phyloP scores from a whole-genome alignment of 2,329 filamentous ascomycete genomes.

The Thielaviopsis euricoi region DNA sequence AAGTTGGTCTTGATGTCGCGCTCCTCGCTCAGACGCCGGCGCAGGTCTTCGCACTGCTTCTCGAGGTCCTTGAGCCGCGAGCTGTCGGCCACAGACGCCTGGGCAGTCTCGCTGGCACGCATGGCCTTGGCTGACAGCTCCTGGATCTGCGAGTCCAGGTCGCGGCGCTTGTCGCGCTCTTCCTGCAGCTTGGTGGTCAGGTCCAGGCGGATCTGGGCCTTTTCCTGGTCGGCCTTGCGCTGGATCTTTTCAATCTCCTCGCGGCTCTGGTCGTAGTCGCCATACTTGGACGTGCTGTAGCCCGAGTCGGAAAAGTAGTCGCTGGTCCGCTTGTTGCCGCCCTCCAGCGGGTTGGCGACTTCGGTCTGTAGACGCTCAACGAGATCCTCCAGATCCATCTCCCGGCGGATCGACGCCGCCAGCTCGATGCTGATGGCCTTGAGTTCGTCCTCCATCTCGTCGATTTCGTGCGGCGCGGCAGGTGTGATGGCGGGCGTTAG shows the following conservation, averaged over 20 bases:
- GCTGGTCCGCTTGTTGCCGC: conserved; percentile 60
- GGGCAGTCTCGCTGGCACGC: conserved; percentile 36
- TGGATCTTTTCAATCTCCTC: conserved; percentile 71
- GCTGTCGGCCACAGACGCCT: conserved; percentile 38
- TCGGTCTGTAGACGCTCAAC: conserved; percentile 80
- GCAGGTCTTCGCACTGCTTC: conserved; percentile 61
- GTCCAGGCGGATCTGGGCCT: conserved; percentile 70
- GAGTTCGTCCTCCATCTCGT: conserved; percentile 87
- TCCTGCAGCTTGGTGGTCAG: conserved; percentile 76
- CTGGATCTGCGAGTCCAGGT: conserved; percentile 70
- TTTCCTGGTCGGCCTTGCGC: conserved; percentile 76
- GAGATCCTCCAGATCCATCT: conserved; percentile 92
- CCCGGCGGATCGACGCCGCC: conserved; percentile 78
- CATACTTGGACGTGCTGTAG: conserved; percentile 65
- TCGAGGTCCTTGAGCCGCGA: conserved; percentile 64
- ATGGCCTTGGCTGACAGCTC: conserved; percentile 65
- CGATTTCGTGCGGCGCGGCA: conserved; percentile 40
- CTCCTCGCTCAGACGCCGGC: conserved; percentile 70
- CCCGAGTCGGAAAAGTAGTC: conserved; percentile 98
- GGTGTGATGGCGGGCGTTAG: conserved; percentile 14
- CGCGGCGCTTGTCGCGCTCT: conserved; percentile 58
- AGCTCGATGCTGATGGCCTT: conserved; percentile 86
- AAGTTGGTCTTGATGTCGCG: conserved; percentile 80
- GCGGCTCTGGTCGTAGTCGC: conserved; percentile 44
- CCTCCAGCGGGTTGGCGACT: conserved; percentile 34